These are phyloP conservation scores for baker's yeast (Saccharomyces cerevisiae) DNA, from an alignment of 805 yeast genomes.

Conservation along the genomic window DNA sequence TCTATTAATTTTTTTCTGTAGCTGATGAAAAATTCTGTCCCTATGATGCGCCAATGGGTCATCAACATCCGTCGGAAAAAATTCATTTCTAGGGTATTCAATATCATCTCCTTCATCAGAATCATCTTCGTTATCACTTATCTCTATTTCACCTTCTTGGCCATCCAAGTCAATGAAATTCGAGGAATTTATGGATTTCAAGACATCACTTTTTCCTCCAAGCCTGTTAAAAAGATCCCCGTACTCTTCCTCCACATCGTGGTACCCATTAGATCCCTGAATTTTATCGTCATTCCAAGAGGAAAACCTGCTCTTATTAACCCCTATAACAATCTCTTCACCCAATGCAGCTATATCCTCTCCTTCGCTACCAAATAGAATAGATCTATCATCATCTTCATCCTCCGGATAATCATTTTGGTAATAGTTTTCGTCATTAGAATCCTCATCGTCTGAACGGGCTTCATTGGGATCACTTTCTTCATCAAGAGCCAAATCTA, in stretches of 20 bases:
- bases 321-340: slow-evolving; percentile 9
- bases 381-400: slow-evolving; percentile 55
- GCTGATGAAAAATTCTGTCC: slow-evolving; percentile 50
- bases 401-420: slow-evolving; percentile 93
- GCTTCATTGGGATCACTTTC: slow-evolving; percentile 32
- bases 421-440: slow-evolving; percentile 87
- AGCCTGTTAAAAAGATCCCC: slow-evolving; percentile 19
- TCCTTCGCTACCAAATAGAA: slow-evolving; percentile 32
- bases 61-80: slow-evolving; percentile 48
- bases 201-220: slow-evolving; percentile 16
- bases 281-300: neutral
- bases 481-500: slow-evolving; percentile 31
- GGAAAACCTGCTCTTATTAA: neutral
- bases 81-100: slow-evolving; percentile 40
- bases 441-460: slow-evolving; percentile 68
- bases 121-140: slow-evolving; percentile 51
- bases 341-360: slow-evolving; percentile 33
- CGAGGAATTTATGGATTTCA: slow-evolving; percentile 15
- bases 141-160: slow-evolving; percentile 17
- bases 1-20: slow-evolving; percentile 49
- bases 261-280: neutral
- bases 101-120: slow-evolving; percentile 47
- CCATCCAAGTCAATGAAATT: slow-evolving; percentile 31
- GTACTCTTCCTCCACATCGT: slow-evolving; percentile 5
- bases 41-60: slow-evolving; percentile 58